phyloP scores from a whole-genome alignment of 2,329 filamentous ascomycete genomes.

The Samsoniella hepiali region DNA sequence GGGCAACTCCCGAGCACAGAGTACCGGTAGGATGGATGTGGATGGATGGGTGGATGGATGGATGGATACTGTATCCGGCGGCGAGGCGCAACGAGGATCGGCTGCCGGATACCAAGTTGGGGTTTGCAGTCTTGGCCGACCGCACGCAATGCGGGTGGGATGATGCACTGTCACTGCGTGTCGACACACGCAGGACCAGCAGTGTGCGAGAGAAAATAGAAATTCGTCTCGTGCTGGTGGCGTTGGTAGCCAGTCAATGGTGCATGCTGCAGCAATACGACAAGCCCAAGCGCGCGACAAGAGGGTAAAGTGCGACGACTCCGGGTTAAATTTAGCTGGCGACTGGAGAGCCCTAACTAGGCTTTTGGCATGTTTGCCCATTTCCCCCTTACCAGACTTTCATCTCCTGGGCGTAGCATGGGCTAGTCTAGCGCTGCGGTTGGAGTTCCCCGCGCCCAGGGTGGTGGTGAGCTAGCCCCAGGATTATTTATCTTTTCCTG shows the following conservation, averaged over 20 bases:
- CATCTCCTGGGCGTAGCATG: constrained; percentile 2
- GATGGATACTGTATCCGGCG: constrained; percentile 2
- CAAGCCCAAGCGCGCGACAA: constrained; percentile 13
- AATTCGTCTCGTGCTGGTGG: constrained; percentile 1
- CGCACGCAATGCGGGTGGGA: background rate
- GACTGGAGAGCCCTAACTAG: background rate
- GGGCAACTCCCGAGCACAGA: too few species aligned
- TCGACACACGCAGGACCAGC: background rate
- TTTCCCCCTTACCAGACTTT: constrained; percentile 1
- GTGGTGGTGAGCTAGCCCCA: background rate
- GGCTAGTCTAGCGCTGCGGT: constrained; percentile 12
- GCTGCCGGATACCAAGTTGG: background rate
- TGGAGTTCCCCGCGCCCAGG: constrained; percentile 13
- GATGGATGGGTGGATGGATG: background rate
- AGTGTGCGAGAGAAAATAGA: background rate
- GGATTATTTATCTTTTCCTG: background rate
- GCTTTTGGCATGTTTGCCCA: background rate
- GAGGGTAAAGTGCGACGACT: background rate
- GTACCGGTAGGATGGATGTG: background rate
- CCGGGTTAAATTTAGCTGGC: background rate
- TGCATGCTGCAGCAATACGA: constrained; percentile 3
- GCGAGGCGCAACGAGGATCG: background rate
- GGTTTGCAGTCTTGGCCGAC: background rate
- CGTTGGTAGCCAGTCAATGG: background rate
- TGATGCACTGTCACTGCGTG: background rate